phyloP scores from a whole-genome alignment of 495 filamentous ascomycete species.

The Hapsidospora chrysogenum region DNA sequence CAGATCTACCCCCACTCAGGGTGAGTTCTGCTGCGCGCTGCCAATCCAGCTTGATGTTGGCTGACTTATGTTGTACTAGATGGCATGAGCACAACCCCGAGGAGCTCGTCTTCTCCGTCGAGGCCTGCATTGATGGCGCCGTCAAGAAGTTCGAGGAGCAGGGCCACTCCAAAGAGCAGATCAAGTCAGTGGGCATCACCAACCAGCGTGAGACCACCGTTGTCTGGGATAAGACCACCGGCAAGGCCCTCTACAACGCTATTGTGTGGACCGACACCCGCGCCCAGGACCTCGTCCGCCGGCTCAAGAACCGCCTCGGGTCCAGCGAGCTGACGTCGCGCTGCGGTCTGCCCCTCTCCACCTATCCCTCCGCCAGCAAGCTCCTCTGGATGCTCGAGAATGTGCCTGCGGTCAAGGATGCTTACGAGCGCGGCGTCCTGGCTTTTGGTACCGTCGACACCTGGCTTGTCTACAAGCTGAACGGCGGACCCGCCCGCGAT shows the following conservation, averaged over 20 bases:
- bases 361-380: slow-evolving; percentile 64
- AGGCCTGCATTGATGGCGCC: slow-evolving; percentile 55
- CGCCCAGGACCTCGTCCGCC: slow-evolving; percentile 62
- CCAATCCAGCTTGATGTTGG: too few species aligned
- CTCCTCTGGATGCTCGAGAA: slow-evolving; percentile 56
- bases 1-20: slow-evolving; percentile 62
- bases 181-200: slow-evolving; percentile 62
- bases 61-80: slow-evolving; percentile 23
- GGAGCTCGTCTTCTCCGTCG: slow-evolving; percentile 54
- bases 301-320: slow-evolving; percentile 19
- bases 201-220: slow-evolving; percentile 68
- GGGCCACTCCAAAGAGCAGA: slow-evolving; percentile 44
- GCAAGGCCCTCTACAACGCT: slow-evolving; percentile 57
- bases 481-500: slow-evolving; percentile 43
- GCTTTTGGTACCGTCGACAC: slow-evolving; percentile 66
- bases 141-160: slow-evolving; percentile 43
- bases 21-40: too few species aligned
- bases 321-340: slow-evolving; percentile 34
- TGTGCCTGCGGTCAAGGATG: slow-evolving; percentile 40
- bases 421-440: slow-evolving; percentile 49
- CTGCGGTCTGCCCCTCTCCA: slow-evolving; percentile 62
- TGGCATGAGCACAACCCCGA: slow-evolving; percentile 71
- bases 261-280: slow-evolving; percentile 50
- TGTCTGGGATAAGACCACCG: slow-evolving; percentile 64
- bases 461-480: slow-evolving; percentile 64